phyloP scores from a whole-genome alignment of 176 grass and related monocot species.

The Oryza glumipatula region DNA sequence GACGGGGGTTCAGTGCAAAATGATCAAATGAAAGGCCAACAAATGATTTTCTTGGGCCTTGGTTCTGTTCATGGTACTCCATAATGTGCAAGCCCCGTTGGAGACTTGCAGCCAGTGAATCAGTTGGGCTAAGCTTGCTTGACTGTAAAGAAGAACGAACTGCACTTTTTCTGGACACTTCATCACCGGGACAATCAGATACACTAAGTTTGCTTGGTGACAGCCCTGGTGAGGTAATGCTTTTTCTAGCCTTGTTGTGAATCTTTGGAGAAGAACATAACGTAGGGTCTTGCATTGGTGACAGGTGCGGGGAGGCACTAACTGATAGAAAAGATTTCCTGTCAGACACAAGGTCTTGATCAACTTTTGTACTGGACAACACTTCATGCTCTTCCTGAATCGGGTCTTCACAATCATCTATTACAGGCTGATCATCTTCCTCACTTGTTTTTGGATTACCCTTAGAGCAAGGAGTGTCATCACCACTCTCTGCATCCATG shows the following conservation, averaged over 20 bases:
- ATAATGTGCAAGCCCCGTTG: conserved; percentile 93
- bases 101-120: conserved; percentile 82
- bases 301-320: conserved; percentile 45
- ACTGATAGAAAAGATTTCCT: conserved; percentile 53
- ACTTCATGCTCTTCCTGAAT: conserved; percentile 42
- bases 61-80: conserved; percentile 75
- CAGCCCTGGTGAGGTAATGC: conserved; percentile 52
- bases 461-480: conserved; percentile 35
- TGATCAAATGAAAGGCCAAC: conserved; percentile 98
- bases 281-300: conserved; percentile 66
- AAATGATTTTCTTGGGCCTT: conserved; percentile 62
- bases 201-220: conserved; percentile 50
- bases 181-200: conserved; percentile 43
- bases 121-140: conserved; percentile 78
- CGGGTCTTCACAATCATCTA: conserved; percentile 33
- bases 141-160: conserved; percentile 75
- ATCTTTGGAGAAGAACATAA: conserved; percentile 94
- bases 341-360: conserved; percentile 33
- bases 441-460: conserved; percentile 38
- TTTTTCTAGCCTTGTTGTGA: conserved; percentile 61
- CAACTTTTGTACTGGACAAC: conserved; percentile 26
- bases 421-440: conserved; percentile 38
- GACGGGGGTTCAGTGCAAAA: conserved; percentile 62
- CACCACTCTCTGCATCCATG: conserved; percentile 55
- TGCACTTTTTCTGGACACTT: conserved; percentile 52